Conservation (phyloP, 208 protist genomes). For the Trypanosoma theileri region DNA sequence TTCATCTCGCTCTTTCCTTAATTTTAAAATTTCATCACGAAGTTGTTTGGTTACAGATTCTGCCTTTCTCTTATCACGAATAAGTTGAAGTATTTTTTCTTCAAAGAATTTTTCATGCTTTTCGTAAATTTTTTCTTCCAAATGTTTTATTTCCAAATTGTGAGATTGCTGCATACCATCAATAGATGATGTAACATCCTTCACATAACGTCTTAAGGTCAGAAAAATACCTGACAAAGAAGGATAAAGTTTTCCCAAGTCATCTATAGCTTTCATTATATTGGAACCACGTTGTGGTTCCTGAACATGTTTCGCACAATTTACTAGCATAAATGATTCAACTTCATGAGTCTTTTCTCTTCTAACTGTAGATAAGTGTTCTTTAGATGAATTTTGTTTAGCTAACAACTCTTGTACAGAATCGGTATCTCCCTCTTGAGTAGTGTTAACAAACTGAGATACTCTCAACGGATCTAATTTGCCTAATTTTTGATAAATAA, state of each 20-base stretch:
- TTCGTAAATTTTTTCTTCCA: constrained; percentile 43
- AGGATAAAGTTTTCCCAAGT: constrained; percentile 45
- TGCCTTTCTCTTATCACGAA: constrained; percentile 43
- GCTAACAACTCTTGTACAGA: neutral
- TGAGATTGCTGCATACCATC: constrained; percentile 29
- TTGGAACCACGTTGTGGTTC: constrained; percentile 38
- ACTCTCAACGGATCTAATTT: constrained; percentile 3
- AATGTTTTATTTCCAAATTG: constrained; percentile 31
- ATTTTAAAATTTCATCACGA: constrained; percentile 40
- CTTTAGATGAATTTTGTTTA: neutral
- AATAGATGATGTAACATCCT: constrained; percentile 27
- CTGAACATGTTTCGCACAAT: constrained; percentile 33
- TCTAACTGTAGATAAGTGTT: neutral
- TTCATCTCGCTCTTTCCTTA: constrained; percentile 58
- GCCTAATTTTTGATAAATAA: neutral
- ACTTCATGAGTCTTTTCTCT: constrained; percentile 34
- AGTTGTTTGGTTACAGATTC: constrained; percentile 35
- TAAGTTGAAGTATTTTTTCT: constrained; percentile 50
- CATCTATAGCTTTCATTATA: constrained; percentile 35
- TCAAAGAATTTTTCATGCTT: constrained; percentile 72
- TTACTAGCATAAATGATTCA: constrained; percentile 30
- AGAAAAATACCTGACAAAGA: constrained; percentile 31
- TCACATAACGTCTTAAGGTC: constrained; percentile 38
- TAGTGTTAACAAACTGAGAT: neutral
- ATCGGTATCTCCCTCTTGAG: constrained; percentile 1